Conservation (phyloP, 805 yeast species). For the Zygoascus tannicola region DNA sequence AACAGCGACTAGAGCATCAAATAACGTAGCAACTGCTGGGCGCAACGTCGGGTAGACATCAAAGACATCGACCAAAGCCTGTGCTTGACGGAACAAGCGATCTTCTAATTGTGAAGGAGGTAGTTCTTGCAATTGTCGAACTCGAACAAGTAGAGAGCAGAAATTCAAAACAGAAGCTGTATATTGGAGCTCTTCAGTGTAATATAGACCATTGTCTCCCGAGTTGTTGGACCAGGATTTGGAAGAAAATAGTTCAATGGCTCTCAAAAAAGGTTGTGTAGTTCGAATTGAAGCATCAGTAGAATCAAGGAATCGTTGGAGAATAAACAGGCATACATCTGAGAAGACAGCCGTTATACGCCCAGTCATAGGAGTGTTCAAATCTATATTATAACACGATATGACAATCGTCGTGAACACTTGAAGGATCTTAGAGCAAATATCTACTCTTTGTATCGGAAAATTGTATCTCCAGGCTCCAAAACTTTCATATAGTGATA, state of each 20-base stretch:
- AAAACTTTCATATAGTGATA: slow-evolving; percentile 69
- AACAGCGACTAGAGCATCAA: slow-evolving; percentile 33
- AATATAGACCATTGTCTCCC: background rate
- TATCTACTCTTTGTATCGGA: slow-evolving; percentile 47
- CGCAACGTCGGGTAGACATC: slow-evolving; percentile 41
- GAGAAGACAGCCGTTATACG: slow-evolving; percentile 44
- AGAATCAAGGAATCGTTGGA: slow-evolving; percentile 47
- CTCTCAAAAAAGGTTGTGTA: slow-evolving; percentile 42
- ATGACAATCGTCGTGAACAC: slow-evolving; percentile 47
- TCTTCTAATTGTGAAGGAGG: slow-evolving; percentile 60
- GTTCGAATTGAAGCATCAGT: slow-evolving; percentile 44
- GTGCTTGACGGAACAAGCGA: slow-evolving; percentile 45
- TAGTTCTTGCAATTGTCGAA: slow-evolving; percentile 42
- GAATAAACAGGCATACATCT: slow-evolving; percentile 41
- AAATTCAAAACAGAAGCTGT: slow-evolving; percentile 44
- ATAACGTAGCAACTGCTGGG: slow-evolving; percentile 41
- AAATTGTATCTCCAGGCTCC: slow-evolving; percentile 56
- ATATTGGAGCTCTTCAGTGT: slow-evolving; percentile 37
- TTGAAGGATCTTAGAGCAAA: slow-evolving; percentile 47
- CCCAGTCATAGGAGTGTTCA: slow-evolving; percentile 26
- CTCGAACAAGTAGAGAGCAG: slow-evolving; percentile 45
- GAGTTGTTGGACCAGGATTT: slow-evolving; percentile 19
- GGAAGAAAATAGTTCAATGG: slow-evolving; percentile 39
- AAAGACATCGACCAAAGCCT: slow-evolving; percentile 50
- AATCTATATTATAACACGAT: slow-evolving; percentile 47